Base-by-base conservation (phyloP, 2,329 filamentous ascomycete genomes). In the Clonostachys chloroleuca region DNA sequence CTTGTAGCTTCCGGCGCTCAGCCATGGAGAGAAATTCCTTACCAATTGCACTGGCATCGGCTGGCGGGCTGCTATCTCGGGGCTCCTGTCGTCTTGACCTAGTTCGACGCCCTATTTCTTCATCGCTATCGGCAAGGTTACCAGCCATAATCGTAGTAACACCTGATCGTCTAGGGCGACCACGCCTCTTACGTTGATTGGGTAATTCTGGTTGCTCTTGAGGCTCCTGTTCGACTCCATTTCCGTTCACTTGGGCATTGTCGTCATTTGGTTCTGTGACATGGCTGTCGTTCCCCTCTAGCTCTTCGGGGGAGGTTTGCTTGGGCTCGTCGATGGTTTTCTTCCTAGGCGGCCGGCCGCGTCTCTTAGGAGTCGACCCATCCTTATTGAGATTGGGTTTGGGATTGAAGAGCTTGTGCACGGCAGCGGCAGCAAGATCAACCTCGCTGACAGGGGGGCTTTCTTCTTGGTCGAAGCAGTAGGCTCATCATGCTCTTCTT, bases 1-100 rank as follows among this genome's bases (percentile, higher is more conserved):
- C 78, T 45, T 64, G 69, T 3, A 78, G 63, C 34, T 72, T 75
- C 69, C 80, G 74, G n/a, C 77, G 70, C 54, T 82, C 78, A 36
- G 72, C 70, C 73, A 83, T 74, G 6, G 79, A 81, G 65, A 82
- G 66, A 43, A 75, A 70, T 12, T 65, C 60, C 12, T 30, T 30
- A 10, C 24, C 24, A 30, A 30, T 30, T 30, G 24, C 24, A 30
- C 24, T 30, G 24, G 24, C 6, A 30, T 30, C 24, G 24, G 24
- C 24, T 30, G 24, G 24, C 9, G 24, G 24, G 24, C 24, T 30
- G 24, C 24, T 30, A 30, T 30, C 9, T 30, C 24, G 24, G 24
- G 24, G 24, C 24, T 30, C 24, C 24, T 30, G 24, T 30, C 24
- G 24, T 10, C 24, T 30, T 30, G 24, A 30, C 24, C 24, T 30